These are phyloP conservation scores for Aspergillus cejpii DNA, from an alignment of 2,329 filamentous ascomycete genomes.

Conservation along the genomic window DNA sequence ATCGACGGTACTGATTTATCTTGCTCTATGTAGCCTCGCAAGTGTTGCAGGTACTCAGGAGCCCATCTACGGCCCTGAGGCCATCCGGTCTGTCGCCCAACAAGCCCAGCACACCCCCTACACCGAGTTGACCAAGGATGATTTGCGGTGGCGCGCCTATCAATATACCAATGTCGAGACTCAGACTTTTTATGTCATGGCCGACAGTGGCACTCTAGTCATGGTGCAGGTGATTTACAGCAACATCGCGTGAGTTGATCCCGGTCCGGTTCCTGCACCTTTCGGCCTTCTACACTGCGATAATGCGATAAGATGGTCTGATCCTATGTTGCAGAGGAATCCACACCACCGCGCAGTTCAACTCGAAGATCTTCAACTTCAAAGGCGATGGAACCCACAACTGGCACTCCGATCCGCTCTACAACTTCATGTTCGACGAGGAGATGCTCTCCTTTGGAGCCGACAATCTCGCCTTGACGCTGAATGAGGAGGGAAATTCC, in stretches of 20 bases:
- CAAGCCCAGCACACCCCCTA: slow-evolving; percentile 72
- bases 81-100: slow-evolving; percentile 76
- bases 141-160: slow-evolving; percentile 75
- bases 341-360: slow-evolving; percentile 87
- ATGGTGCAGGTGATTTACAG: slow-evolving; percentile 94
- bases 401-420: slow-evolving; percentile 76
- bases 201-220: slow-evolving; percentile 67
- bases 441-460: slow-evolving; percentile 79
- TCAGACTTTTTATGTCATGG: slow-evolving; percentile 84
- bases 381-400: slow-evolving; percentile 65
- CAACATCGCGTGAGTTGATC: slow-evolving; percentile 72
- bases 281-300: too few relatives aligned
- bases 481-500: slow-evolving; percentile 72
- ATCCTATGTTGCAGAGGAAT: slow-evolving; percentile 58
- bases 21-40: slow-evolving; percentile 44
- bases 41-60: slow-evolving; percentile 92
- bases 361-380: slow-evolving; percentile 80
- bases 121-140: slow-evolving; percentile 68
- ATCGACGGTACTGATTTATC: slow-evolving; percentile 49
- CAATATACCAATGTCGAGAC: slow-evolving; percentile 89
- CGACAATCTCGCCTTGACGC: slow-evolving; percentile 73
- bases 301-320: too few relatives aligned
- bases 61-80: slow-evolving; percentile 85
- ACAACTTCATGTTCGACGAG: slow-evolving; percentile 75
- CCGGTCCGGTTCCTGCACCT: neutral